Evolutionary conservation across 2,329 filamentous ascomycete genomes (phyloP).

Genomic region (Claviceps purpurea): DNA sequence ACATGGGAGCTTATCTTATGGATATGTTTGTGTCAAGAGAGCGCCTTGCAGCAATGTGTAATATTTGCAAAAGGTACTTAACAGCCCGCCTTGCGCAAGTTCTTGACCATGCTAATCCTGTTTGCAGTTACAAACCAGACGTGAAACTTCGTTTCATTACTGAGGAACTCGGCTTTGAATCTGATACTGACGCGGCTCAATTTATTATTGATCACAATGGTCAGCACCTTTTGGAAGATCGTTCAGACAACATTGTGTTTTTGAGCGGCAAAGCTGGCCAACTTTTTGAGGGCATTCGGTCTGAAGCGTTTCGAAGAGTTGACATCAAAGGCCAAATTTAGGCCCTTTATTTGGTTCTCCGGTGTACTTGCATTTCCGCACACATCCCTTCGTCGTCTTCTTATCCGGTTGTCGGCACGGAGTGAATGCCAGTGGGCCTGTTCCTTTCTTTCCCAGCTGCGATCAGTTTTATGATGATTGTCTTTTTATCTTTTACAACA

Average conservation of each 20-base stretch:
- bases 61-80: slow-evolving; percentile 79
- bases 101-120: background rate
- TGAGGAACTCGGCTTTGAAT: slow-evolving; percentile 91
- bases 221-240: slow-evolving; percentile 64
- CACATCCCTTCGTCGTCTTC: background rate
- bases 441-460: background rate
- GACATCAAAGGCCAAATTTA: slow-evolving; percentile 97
- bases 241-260: slow-evolving; percentile 59
- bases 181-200: slow-evolving; percentile 76
- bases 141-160: slow-evolving; percentile 84
- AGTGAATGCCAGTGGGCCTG: background rate
- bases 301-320: slow-evolving; percentile 68
- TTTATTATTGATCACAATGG: slow-evolving; percentile 77
- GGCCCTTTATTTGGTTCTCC: slow-evolving; percentile 15
- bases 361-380: background rate
- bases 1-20: slow-evolving; percentile 97
- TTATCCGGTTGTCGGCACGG: background rate
- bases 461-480: slow-evolving; percentile 1
- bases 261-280: slow-evolving; percentile 57
- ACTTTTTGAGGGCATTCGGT: slow-evolving; percentile 62
- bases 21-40: slow-evolving; percentile 97
- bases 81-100: background rate
- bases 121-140: slow-evolving; percentile 76
- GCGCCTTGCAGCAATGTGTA: slow-evolving; percentile 77
- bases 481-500: background rate